Evolutionary conservation across 2,329 filamentous ascomycete species (phyloP), one percentile per base, ranked within the genome.

Genomic region (Sporothrix brunneoviolacea): DNA sequence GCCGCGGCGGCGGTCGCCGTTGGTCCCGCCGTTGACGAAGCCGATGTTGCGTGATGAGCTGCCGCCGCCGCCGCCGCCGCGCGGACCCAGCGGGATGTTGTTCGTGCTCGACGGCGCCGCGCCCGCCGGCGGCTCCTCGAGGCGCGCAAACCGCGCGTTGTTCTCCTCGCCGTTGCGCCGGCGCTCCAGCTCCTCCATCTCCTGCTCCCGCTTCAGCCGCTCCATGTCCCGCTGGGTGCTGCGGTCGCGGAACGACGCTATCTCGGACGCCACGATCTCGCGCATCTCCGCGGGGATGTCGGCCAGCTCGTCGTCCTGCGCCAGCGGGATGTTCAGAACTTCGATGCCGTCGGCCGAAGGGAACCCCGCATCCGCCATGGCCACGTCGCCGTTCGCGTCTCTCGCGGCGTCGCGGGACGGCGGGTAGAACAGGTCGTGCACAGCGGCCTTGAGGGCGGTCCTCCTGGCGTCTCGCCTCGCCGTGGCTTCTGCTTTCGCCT

Each of bases 211-310:
- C 62, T 84, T 83, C 32, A 95, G 70, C 4, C 93, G 86, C 66
- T 98, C 93, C 62, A 94, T 71, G 63, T 98, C 93, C 35, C 91
- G 79, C 54, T 86, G 82, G 53, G 83, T 95, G 59, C 91, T 96
- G 18, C 91, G 80, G 58, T 98, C 93, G 57, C 93, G 80, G 72
- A 98, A 98, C 0, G 91, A 88, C 0, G 89, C 84, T 61, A 98
- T 98, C 65, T 98, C 94, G 51, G 85, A 85, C 0, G 93, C 88
- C 15, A 98, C 93, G 0, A 89, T 91, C 64, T 95, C 93, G 21
- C 93, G 84, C 89, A 95, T 94, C 64, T 97, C 93, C 1, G 88
- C 85, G 0, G 93, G 93, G 42, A 98, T 96, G 61, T 98, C 93
- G 18, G 91, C 85, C 27, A 98, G 75, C 62, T 98, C 93, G 62